These are phyloP conservation scores for Trifolium dubium DNA, from an alignment of 306 rosid genomes.

Conservation along the genomic window DNA sequence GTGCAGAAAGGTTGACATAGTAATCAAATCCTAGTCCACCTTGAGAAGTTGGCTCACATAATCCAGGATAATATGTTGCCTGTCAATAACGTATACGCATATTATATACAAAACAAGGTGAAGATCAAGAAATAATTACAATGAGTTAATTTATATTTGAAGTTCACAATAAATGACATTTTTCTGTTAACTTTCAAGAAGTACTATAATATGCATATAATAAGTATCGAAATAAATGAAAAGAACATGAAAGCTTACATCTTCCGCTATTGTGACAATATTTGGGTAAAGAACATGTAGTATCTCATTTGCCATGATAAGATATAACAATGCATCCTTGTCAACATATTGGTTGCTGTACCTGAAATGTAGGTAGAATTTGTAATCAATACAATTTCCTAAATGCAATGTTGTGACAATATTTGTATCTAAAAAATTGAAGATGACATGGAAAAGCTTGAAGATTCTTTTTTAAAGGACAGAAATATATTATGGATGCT, in stretches of 20 bases:
- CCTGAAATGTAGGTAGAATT: slow-evolving; percentile 57
- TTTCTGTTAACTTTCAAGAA: slow-evolving; percentile 20
- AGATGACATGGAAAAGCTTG: slow-evolving; percentile 29
- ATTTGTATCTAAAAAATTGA: not conserved
- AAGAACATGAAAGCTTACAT: slow-evolving; percentile 56
- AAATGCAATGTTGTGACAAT: not conserved
- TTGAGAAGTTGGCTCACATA: slow-evolving; percentile 92
- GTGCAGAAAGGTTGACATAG: slow-evolving; percentile 77
- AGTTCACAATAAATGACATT: slow-evolving; percentile 27
- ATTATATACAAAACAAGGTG: slow-evolving; percentile 21
- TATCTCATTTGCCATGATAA: slow-evolving; percentile 87
- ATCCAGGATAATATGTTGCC: slow-evolving; percentile 92
- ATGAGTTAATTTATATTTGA: not conserved
- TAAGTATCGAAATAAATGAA: slow-evolving; percentile 24
- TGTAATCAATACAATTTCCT: slow-evolving; percentile 28
- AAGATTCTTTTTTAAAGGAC: slow-evolving; percentile 20
- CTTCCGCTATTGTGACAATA: slow-evolving; percentile 92
- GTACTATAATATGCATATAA: not conserved
- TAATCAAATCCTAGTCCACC: slow-evolving; percentile 99
- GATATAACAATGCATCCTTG: slow-evolving; percentile 83
- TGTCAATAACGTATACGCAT: slow-evolving; percentile 45
- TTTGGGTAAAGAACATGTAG: slow-evolving; percentile 78
- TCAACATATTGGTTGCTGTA: slow-evolving; percentile 96
- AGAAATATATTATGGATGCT: not conserved
- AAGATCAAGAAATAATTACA: slow-evolving; percentile 3